These are phyloP conservation scores for Tolypocladium album DNA, from an alignment of 2,329 filamentous ascomycete species.

Conservation along the genomic window DNA sequence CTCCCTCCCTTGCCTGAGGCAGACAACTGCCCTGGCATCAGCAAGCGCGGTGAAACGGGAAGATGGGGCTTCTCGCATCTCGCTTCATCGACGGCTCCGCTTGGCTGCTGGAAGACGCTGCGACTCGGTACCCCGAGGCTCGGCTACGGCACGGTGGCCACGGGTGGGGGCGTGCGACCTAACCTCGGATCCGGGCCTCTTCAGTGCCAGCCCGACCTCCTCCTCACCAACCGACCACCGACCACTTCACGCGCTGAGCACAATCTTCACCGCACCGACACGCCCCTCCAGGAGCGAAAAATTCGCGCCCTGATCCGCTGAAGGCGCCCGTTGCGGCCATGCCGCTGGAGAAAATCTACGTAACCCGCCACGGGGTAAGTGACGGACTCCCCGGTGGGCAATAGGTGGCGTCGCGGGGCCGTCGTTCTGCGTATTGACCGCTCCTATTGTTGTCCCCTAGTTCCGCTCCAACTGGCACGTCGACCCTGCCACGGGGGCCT, in stretches of 20 bases:
- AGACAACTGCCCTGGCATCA: background rate
- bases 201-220: background rate
- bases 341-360: constrained; percentile 62
- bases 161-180: background rate
- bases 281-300: background rate
- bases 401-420: background rate
- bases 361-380: constrained; percentile 66
- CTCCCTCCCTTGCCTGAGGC: too few relatives aligned
- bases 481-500: constrained; percentile 68
- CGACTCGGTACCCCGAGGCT: too few relatives aligned
- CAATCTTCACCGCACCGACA: background rate
- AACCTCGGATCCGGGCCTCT: background rate
- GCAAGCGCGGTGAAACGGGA: background rate
- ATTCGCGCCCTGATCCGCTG: background rate
- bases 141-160: background rate
- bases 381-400: background rate
- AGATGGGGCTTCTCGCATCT: too few relatives aligned
- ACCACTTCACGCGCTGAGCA: background rate
- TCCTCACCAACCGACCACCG: background rate
- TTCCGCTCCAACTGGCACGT: constrained; percentile 88
- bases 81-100: too few relatives aligned
- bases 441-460: constrained; percentile 31
- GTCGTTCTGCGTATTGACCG: background rate
- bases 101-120: too few relatives aligned
- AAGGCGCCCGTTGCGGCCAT: constrained; percentile 24